A percentile compares a stretch with the other conserved stretches of the same genome.
Conservation (phyloP, 352 stramenopile genomes). For the Phytophthora capsici region DNA sequence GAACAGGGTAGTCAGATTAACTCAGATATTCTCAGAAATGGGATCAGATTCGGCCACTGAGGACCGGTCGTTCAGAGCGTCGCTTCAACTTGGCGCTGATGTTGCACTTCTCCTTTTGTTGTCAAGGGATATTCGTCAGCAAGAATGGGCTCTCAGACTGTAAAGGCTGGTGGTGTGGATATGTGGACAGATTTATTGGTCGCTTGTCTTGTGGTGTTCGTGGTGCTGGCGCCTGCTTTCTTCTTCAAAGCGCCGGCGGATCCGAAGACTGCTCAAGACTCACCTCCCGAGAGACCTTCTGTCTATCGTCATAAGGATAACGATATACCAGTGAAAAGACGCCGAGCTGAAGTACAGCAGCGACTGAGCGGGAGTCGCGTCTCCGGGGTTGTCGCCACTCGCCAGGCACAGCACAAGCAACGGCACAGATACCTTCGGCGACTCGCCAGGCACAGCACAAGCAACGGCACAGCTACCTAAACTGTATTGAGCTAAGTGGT, state of each 20-base stretch:
- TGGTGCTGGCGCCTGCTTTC: slow-evolving; percentile 68
- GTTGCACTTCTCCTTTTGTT: not conserved
- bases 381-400: not conserved
- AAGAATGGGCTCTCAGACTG: not conserved
- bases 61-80: not conserved
- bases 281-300: not conserved
- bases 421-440: too few species aligned
- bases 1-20: not conserved
- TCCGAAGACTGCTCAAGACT: not conserved
- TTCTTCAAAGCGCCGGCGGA: slow-evolving; percentile 47
- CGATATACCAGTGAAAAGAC: not conserved
- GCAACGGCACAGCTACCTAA: slow-evolving; percentile 12
- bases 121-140: not conserved
- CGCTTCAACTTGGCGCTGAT: slow-evolving; percentile 12
- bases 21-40: not conserved
- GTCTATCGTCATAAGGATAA: slow-evolving; percentile 8
- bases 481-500: slow-evolving; percentile 1
- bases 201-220: slow-evolving; percentile 64
- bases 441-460: not conserved
- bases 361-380: slow-evolving; percentile 1
- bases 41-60: not conserved
- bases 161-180: slow-evolving; percentile 23
- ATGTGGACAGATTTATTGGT: slow-evolving; percentile 68
- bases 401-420: slow-evolving; percentile 1
- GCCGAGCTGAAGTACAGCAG: slow-evolving; percentile 16